A percentile compares a stretch with the other conserved stretches of the same genome.
phyloP scores from a whole-genome alignment of 2,329 filamentous ascomycete genomes.

The Fusarium denticulatum region DNA sequence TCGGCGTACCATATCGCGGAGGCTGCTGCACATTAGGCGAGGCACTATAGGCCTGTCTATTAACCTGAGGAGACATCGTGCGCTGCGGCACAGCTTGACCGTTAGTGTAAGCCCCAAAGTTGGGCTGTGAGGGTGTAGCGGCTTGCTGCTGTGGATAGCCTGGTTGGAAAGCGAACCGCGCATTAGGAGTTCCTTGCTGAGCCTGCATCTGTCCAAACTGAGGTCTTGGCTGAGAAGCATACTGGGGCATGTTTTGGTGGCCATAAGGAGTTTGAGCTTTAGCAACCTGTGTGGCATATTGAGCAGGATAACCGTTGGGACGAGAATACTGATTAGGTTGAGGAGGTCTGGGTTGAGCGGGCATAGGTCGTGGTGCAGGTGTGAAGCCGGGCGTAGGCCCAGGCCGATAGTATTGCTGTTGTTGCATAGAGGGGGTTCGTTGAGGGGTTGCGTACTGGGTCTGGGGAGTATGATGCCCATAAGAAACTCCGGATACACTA shows the following conservation, averaged over 20 bases:
- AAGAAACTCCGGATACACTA: slow-evolving; percentile 52
- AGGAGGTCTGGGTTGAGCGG: slow-evolving; percentile 50
- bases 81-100: slow-evolving; percentile 54
- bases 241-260: slow-evolving; percentile 61
- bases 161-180: slow-evolving; percentile 55
- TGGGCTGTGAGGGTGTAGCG: slow-evolving; percentile 50
- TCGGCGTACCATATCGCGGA: slow-evolving; percentile 48
- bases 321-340: slow-evolving; percentile 61
- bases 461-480: slow-evolving; percentile 56
- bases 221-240: slow-evolving; percentile 57
- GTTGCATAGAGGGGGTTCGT: slow-evolving; percentile 56
- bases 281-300: slow-evolving; percentile 60
- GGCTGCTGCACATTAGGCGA: slow-evolving; percentile 51
- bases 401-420: slow-evolving; percentile 58
- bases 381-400: slow-evolving; percentile 55
- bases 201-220: slow-evolving; percentile 54
- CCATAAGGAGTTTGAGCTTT: slow-evolving; percentile 64
- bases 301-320: slow-evolving; percentile 58
- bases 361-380: slow-evolving; percentile 51
- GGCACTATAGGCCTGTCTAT: slow-evolving; percentile 52
- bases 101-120: slow-evolving; percentile 54
- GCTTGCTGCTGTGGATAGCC: slow-evolving; percentile 52
- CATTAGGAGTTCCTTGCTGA: slow-evolving; percentile 54
- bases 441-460: slow-evolving; percentile 60
- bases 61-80: slow-evolving; percentile 58